phyloP scores from a whole-genome alignment of 306 rosid genomes.

The Malus orientalis region DNA sequence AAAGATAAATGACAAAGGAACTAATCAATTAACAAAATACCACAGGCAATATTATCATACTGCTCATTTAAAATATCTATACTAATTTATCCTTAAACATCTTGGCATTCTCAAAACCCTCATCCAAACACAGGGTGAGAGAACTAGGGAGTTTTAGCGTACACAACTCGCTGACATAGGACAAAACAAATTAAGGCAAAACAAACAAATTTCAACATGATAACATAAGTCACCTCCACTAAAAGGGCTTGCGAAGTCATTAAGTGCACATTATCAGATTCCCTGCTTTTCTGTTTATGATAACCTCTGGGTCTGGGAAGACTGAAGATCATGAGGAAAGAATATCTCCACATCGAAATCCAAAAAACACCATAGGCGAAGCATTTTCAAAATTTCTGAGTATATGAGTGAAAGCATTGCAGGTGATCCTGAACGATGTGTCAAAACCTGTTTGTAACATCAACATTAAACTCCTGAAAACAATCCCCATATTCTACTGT shows the following conservation, averaged over 20 bases:
- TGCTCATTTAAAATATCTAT: too few relatives aligned
- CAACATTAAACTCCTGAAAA: constrained; percentile 17
- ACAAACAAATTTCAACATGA: neutral
- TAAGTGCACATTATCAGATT: constrained; percentile 78
- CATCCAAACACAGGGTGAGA: too few relatives aligned
- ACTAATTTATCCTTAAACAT: too few relatives aligned
- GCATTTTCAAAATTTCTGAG: constrained; percentile 87
- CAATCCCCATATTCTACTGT: neutral
- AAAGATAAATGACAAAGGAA: neutral
- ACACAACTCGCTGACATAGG: too few relatives aligned
- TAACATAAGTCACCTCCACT: constrained; percentile 48
- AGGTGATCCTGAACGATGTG: constrained; percentile 80
- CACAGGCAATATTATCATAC: neutral
- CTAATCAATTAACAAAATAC: too few relatives aligned
- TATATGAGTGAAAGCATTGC: constrained; percentile 80
- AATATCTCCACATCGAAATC: constrained; percentile 88
- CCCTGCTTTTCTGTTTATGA: constrained; percentile 78
- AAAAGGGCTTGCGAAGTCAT: constrained; percentile 44
- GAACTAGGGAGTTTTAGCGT: too few relatives aligned
- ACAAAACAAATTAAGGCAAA: too few relatives aligned
- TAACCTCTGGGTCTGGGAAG: constrained; percentile 86
- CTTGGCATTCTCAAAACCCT: too few relatives aligned
- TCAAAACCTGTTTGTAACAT: constrained; percentile 68
- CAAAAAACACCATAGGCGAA: constrained; percentile 87
- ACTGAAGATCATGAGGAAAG: constrained; percentile 58